Evolutionary conservation across 768 basidiomycete genomes (phyloP), one percentile per base, ranked within the genome.

Genomic region (Suillus lakei): DNA sequence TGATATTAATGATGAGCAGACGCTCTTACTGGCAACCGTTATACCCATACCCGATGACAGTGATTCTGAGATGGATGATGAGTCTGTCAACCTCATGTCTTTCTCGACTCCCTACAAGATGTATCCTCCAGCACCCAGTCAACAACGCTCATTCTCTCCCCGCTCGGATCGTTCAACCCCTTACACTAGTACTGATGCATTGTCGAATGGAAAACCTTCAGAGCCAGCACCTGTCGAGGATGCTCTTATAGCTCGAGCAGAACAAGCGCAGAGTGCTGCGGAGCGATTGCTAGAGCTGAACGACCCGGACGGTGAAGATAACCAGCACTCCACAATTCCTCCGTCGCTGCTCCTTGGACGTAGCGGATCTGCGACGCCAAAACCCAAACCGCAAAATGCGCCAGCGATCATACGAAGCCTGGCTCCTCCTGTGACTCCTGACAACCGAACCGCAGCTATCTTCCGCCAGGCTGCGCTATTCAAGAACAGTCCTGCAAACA

Each of bases 241-340:
- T 73, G 94, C 90, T 36, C 76, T 97, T 69, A 86, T 90, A 51
- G 93, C 93, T 3, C 87, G 93, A 61, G 96, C 96, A 2, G 92
- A 93, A 70, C 96, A 98, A 74, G 96, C 96, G 0, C 93, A 96
- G 74, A 95, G 93, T 73, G 93, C 95, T 9, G 96, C 96, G 0
- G 91, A 94, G 74, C 86, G 93, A 58, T 78, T 98, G 32, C 75
- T 97, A 44, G 96, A 98, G 75, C 83, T 97, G 18, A 91, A 93
- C 15, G 92, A 95, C 67, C 86, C 90, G 16, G 92, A 93, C 55
- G 90, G 88, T 15, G 88, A 88, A 60, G 80, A 76, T 62, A 73
- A 78, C 63, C 82, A 79, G 51, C 81, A 85, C 65, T 85, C 86
- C 26, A 78, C 83, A 12, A 81, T 90, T 15, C 88, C 89, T 1